Base-by-base conservation (phyloP, 106 monocot genomes). In the Apostasia shenzhenica region DNA sequence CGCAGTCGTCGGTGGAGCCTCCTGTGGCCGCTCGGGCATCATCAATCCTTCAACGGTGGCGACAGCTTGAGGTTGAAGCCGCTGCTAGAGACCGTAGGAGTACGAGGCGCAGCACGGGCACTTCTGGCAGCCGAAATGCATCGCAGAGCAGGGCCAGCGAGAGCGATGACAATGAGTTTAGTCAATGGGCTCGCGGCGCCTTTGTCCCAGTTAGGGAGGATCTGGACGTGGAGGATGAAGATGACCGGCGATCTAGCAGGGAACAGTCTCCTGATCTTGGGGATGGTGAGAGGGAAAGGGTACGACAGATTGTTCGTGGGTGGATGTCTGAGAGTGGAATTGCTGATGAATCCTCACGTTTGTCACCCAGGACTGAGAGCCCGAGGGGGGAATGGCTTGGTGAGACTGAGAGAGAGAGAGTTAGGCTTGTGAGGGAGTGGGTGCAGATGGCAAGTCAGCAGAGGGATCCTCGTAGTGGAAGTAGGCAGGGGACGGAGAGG, bases 341-440 rank as follows among this genome's bases (percentile, higher is more conserved):
- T 54, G 44, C 63, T 52, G 76, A 79, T 10, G 71, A 71, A 12
- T 62, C 45, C 7, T 57, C 70, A 37, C 66, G 47, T 10, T 48
- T 66, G 0, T 75, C 74, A 5, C 73, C 56, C n/a, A 75, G 79
- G 55, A 69, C 56, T 38, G 78, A 78, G 43, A 86, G 80, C 70
- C 80, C 81, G 0, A 74, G 87, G 61, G 79, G 70, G 40, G 95
- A 92, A 71, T 86, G 83, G 91, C 82, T 97, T 2, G 95, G 95
- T 0, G 95, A 97, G 81, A 92, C 67, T 3, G 95, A 92, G 70
- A 77, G 95, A 14, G 86, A 97, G 77, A 73, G 95, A 47, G 95
- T 97, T 72, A 80, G 91, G 82, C 58, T 84, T 39, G 95, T 89
- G 67, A 82, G 95, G 68, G 92, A 92, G 72, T 84, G 86, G 84